Base-by-base conservation (phyloP, 495 filamentous ascomycete species). In the Stereocaulon alpinum region DNA sequence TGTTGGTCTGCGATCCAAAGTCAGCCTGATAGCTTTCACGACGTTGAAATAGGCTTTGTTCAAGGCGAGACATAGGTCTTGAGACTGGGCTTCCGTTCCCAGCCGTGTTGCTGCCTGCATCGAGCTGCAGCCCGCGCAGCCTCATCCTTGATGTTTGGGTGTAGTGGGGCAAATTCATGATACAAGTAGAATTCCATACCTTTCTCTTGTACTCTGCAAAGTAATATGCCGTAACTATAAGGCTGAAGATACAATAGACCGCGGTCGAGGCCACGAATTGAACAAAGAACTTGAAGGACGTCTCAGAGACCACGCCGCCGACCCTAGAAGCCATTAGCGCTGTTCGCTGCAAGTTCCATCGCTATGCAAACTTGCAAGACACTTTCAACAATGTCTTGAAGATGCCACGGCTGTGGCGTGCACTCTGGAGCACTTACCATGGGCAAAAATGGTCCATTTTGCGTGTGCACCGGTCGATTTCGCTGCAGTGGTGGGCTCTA, bases 391-490 rank as follows among this genome's bases (percentile, higher is more conserved):
- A 18, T 51, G n/a, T 22, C 15, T 18, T 14, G 15, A 14, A 6
- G 2, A n/a, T 30, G 11, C 14, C 10, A 6, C 0, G 15, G 4
- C 47, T 18, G 15, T 17, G 15, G 14, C 9, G 22, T 51, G 15
- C 11, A 48, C 24, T 17, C 15, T n/a, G 15, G 27, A 27, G 40
- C 20, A 70, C 73, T 62, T 74, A 85, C 85, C 91, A 96, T 1
- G 91, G 91, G 69, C 91, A 96, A 65, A 88, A 95, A 69, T 96
- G 91, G 64, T 96, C 91, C 86, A 95, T 92, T 64, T 89, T 92
- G 34, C 76, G 74, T 32, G 92, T 84, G 70, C 91, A 96, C 37
- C 90, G 76, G 48, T 82, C 82, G 14, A 91, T 73, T 64, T 93
- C 86, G 44, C 84, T 84, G 68, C 86, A 91, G 70, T 96, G 91